phyloP scores from a whole-genome alignment of 2,329 filamentous ascomycete species.

The Diaporthe vaccinii region DNA sequence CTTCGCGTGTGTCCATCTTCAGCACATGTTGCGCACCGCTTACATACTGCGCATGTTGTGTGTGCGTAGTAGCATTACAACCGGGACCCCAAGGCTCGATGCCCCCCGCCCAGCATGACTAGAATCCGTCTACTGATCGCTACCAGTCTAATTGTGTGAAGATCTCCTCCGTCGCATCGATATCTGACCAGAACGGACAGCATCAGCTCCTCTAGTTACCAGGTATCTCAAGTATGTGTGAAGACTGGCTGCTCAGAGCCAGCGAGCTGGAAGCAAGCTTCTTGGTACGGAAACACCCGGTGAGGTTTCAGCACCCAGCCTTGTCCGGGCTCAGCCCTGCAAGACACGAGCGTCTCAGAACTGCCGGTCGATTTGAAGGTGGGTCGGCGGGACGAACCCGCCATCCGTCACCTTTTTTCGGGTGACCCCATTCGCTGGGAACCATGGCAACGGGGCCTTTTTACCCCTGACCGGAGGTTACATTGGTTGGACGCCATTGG shows the following conservation, averaged over 20 bases:
- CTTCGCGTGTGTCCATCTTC: neutral
- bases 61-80: neutral
- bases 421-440: constrained; percentile 22
- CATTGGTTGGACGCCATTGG: constrained; percentile 19
- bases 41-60: neutral
- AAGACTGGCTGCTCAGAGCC: neutral
- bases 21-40: neutral
- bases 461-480: constrained; percentile 29
- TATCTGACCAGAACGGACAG: neutral
- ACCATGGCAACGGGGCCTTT: neutral
- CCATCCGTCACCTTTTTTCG: constrained; percentile 7
- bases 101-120: constrained; percentile 17
- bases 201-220: neutral
- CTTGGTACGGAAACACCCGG: constrained; percentile 15
- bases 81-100: neutral
- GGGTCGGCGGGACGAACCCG: constrained; percentile 28
- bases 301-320: constrained; percentile 22
- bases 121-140: constrained; percentile 4
- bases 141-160: neutral
- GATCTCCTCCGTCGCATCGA: neutral
- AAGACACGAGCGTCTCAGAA: constrained; percentile 25
- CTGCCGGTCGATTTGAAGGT: neutral
- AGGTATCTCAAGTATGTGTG: neutral
- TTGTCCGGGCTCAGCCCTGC: constrained; percentile 21
- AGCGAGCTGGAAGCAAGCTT: constrained; percentile 3